phyloP scores from a whole-genome alignment of 2,329 filamentous ascomycete species.

The Hysterium pulicare region DNA sequence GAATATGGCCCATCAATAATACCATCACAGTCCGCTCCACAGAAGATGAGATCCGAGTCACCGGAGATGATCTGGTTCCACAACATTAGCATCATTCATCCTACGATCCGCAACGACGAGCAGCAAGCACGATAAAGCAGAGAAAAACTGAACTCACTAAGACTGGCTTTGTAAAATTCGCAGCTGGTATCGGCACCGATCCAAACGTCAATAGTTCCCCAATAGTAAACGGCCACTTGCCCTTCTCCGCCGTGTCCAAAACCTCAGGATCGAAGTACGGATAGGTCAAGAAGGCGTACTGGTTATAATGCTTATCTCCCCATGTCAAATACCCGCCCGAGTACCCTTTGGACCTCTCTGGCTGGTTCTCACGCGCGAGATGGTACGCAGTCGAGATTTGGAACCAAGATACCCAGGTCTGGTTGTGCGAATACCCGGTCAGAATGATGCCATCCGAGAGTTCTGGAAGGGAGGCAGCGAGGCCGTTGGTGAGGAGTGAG shows the following conservation, averaged over 20 bases:
- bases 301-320: not conserved
- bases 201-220: not conserved
- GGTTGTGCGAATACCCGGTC: slow-evolving; percentile 35
- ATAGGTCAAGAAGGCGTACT: not conserved
- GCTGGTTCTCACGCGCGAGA: not conserved
- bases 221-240: not conserved
- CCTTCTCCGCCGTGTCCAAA: not conserved
- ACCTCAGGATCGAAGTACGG: slow-evolving; percentile 1
- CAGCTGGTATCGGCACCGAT: not conserved
- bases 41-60: slow-evolving; percentile 1
- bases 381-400: slow-evolving; percentile 8
- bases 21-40: not conserved
- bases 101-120: too few species aligned
- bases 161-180: not conserved
- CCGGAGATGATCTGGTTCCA: not conserved
- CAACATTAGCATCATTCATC: not conserved
- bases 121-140: not conserved
- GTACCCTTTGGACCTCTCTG: not conserved
- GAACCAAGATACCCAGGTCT: slow-evolving; percentile 13
- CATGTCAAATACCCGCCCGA: not conserved
- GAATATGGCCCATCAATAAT: not conserved
- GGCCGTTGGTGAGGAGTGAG: slow-evolving; percentile 29
- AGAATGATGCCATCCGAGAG: slow-evolving; percentile 35
- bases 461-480: slow-evolving; percentile 29
- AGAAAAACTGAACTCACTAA: not conserved